A percentile compares a stretch with the other conserved stretches of the same genome.
Evolutionary conservation across 2,329 filamentous ascomycete species (phyloP).

Genomic region (Clarireedia sp.): DNA sequence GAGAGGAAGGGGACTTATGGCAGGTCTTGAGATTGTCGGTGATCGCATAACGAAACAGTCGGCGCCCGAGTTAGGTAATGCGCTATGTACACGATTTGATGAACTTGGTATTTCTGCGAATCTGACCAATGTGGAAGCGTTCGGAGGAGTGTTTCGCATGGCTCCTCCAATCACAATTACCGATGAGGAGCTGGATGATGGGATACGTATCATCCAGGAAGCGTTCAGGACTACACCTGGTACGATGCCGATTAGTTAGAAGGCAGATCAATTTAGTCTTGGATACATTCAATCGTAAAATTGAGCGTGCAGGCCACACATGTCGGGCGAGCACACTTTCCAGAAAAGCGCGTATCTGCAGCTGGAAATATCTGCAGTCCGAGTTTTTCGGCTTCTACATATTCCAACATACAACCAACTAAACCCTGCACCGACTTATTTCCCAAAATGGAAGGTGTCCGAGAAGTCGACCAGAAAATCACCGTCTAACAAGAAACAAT

Average conservation of each 20-base stretch:
- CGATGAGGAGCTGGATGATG: conserved; percentile 40
- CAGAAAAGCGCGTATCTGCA: no score
- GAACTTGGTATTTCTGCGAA: conserved; percentile 50
- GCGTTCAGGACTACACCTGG: conserved; percentile 34
- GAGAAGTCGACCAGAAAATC: no score
- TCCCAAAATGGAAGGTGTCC: no score
- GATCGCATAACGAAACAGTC: conserved; percentile 41
- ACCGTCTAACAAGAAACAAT: no score
- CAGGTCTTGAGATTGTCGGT: conserved; percentile 49
- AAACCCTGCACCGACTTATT: no score
- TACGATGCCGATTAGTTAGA: conserved; percentile 4
- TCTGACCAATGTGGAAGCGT: conserved; percentile 44
- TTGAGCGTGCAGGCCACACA: no score
- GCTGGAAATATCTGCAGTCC: no score
- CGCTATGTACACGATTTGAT: conserved; percentile 40
- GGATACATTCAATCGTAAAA: no score
- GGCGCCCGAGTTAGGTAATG: conserved; percentile 37
- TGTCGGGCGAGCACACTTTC: no score
- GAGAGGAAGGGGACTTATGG: conserved; percentile 49
- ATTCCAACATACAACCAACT: no score
- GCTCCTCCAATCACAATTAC: conserved; percentile 53
- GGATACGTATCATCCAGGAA: conserved; percentile 47
- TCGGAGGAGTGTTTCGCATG: conserved; percentile 50
- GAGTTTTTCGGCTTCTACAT: no score
- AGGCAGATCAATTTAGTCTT: no score